Percentiles rank a stretch among this genome's conserved stretches.
These are phyloP conservation scores for Eleusine indica DNA, from an alignment of 176 grass and related monocot species.

Conservation along the genomic window DNA sequence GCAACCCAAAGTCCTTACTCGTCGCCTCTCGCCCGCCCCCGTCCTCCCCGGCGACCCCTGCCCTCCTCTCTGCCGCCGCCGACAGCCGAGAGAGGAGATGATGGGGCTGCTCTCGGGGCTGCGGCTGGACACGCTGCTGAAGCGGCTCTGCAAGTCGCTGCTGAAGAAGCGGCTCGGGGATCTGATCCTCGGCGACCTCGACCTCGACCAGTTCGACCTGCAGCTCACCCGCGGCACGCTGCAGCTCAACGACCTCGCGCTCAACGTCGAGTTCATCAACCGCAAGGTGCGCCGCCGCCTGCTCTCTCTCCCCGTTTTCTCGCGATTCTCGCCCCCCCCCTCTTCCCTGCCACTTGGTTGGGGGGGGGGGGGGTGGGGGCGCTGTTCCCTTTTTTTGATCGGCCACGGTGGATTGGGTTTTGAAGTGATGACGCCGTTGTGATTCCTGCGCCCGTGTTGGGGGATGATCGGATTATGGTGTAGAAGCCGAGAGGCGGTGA, in stretches of 20 bases:
- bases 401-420: background rate
- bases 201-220: slow-evolving; percentile 91
- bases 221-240: slow-evolving; percentile 75
- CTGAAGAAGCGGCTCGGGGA: slow-evolving; percentile 95
- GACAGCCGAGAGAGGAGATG: background rate
- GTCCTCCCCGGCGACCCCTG: background rate
- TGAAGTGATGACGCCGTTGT: background rate
- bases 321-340: background rate
- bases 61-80: background rate
- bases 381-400: background rate
- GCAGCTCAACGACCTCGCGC: slow-evolving; percentile 77
- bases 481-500: background rate
- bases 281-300: slow-evolving; percentile 49
- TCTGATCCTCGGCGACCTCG: slow-evolving; percentile 88
- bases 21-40: background rate
- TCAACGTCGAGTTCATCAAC: slow-evolving; percentile 92
- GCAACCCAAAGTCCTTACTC: background rate
- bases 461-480: background rate
- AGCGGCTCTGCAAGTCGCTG: slow-evolving; percentile 88
- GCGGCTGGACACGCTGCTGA: slow-evolving; percentile 57
- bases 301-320: background rate
- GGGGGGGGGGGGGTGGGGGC: background rate
- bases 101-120: slow-evolving; percentile 61
- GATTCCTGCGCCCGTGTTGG: background rate
- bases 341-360: background rate